phyloP scores from a whole-genome alignment of 805 yeast species.

The Tanozyma kutaoensis region DNA sequence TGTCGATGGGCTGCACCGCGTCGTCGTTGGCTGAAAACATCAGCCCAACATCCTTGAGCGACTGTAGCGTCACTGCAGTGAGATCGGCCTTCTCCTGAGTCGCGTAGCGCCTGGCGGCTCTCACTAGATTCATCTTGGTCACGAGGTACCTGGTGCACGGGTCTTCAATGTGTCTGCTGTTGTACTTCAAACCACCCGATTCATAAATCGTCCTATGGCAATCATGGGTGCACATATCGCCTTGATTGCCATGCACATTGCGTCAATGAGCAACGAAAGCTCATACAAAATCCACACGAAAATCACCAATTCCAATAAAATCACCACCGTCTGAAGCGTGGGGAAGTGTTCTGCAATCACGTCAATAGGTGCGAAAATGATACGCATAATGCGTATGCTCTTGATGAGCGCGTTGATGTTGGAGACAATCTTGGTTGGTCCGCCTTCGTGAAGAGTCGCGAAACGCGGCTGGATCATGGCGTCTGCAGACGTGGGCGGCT shows the following conservation, averaged over 20 bases:
- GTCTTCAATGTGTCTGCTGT: no score
- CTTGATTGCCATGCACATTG: slow-evolving; percentile 29
- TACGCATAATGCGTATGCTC: slow-evolving; percentile 19
- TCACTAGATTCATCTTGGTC: no score
- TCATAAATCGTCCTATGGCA: slow-evolving; percentile 30
- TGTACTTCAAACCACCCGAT: slow-evolving; percentile 18
- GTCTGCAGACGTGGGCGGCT: neutral
- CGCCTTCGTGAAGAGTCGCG: slow-evolving; percentile 1
- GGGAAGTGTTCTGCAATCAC: slow-evolving; percentile 23
- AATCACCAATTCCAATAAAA: slow-evolving; percentile 21
- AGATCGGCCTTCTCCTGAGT: no score
- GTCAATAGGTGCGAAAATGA: slow-evolving; percentile 27
- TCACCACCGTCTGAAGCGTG: slow-evolving; percentile 22
- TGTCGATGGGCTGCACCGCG: slow-evolving; percentile 32
- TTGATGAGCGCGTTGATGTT: slow-evolving; percentile 20
- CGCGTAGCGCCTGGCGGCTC: no score
- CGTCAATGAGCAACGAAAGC: slow-evolving; percentile 26
- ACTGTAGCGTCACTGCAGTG: no score
- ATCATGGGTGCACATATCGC: slow-evolving; percentile 34
- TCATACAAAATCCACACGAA: slow-evolving; percentile 30
- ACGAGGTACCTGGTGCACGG: no score
- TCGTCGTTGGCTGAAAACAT: slow-evolving; percentile 27
- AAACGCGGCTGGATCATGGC: neutral
- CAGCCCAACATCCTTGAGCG: slow-evolving; percentile 25
- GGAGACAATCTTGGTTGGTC: slow-evolving; percentile 4